These are phyloP conservation scores for Waitea zeae DNA, from an alignment of 1,284 basidiomycete species.

Conservation along the genomic window DNA sequence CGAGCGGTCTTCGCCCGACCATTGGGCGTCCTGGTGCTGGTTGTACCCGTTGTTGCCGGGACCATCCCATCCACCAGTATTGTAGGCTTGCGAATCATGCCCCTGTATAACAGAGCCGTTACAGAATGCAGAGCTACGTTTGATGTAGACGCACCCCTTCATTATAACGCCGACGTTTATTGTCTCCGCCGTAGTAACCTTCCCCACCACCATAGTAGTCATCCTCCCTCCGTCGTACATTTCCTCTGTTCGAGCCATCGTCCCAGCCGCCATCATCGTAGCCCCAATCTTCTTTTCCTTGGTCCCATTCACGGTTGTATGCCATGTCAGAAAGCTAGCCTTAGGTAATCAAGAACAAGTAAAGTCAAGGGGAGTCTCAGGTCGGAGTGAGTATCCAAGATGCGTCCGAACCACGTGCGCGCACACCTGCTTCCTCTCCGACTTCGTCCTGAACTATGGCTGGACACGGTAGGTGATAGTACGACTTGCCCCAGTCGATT, in stretches of 20 bases:
- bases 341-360: no score
- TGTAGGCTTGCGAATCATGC: conserved; percentile 26
- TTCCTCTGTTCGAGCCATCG: conserved; percentile 18
- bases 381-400: no score
- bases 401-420: no score
- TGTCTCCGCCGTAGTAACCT: conserved; percentile 36
- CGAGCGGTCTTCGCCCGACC: conserved; percentile 21
- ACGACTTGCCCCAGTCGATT: no score
- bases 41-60: conserved; percentile 18
- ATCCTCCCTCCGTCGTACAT: conserved; percentile 41
- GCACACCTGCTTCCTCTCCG: no score
- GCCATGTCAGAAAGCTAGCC: no score
- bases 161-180: conserved; percentile 63
- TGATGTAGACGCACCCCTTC: conserved; percentile 32
- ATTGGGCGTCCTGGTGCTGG: conserved; percentile 22
- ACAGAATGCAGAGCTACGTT: conserved; percentile 2
- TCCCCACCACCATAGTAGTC: conserved; percentile 40
- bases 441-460: no score
- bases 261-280: conserved; percentile 20
- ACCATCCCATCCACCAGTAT: no score
- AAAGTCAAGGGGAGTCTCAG: no score
- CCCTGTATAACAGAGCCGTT: conserved; percentile 21
- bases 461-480: no score
- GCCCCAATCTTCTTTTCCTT: conserved; percentile 43
- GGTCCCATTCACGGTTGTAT: conserved; percentile 70